A percentile compares a stretch with the other conserved stretches of the same genome.
Conservation (phyloP, 345 rosid genomes). For the Nephelium lappaceum region DNA sequence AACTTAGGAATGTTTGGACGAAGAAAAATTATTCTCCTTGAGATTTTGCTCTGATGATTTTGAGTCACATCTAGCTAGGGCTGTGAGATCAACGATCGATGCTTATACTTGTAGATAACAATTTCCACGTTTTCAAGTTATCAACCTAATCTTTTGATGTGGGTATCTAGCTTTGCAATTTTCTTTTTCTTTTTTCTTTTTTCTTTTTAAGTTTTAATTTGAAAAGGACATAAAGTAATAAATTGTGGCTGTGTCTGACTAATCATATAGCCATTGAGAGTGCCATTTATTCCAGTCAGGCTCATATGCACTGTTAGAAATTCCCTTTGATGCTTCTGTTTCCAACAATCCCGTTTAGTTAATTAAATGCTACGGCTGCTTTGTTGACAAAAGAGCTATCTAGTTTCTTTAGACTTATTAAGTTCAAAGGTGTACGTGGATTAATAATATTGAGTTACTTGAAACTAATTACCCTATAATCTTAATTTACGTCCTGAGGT, state of each 20-base stretch:
- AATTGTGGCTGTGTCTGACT: constrained; percentile 24
- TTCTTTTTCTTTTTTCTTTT: background rate
- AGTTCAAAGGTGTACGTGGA: background rate
- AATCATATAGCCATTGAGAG: constrained; percentile 27
- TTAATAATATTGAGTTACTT: background rate
- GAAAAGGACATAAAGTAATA: constrained; percentile 51
- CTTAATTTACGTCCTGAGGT: background rate
- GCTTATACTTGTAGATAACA: constrained; percentile 76
- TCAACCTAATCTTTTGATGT: constrained; percentile 61
- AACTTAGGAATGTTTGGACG: background rate
- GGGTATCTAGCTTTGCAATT: background rate
- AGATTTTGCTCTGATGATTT: background rate
- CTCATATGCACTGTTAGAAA: constrained; percentile 27
- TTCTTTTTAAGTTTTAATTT: background rate
- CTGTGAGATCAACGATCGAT: constrained; percentile 42
- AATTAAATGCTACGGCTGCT: constrained; percentile 17
- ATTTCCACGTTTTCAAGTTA: constrained; percentile 63
- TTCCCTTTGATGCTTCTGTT: constrained; percentile 25
- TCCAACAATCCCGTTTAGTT: constrained; percentile 17
- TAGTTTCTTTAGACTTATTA: background rate
- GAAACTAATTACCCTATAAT: background rate
- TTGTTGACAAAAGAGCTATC: constrained; percentile 27
- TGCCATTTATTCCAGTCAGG: constrained; percentile 28
- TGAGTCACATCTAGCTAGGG: constrained; percentile 43
- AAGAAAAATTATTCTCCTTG: background rate